Evolutionary conservation across 306 rosid species (phyloP), one percentile per base, ranked within the genome.

Genomic region (Oemleria cerasiformis): DNA sequence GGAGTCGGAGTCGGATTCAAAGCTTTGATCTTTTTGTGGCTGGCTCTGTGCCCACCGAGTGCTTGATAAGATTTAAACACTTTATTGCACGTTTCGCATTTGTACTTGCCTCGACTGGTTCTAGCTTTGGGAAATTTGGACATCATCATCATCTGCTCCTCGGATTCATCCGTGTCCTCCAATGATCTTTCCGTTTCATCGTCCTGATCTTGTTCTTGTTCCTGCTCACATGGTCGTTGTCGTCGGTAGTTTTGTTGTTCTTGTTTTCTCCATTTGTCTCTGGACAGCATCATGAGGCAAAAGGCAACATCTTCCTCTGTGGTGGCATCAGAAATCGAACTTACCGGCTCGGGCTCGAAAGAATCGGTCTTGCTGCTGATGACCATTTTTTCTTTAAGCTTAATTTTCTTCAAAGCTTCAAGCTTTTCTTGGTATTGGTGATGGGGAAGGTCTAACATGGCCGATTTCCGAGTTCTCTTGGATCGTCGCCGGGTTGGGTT

Each of bases 11-110:
- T 30, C 36, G 43, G 38, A 47, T 47, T 42, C 3, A 44, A 49
- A 13, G 70, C 9, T 61, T 86, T 88, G 60, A 84, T 86, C 79
- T 94, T 94, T 87, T 91, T 91, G 78, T 94, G 99, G 74, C 97
- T 91, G 7, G 99, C 99, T 77, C 96, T 84, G 73, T 94, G 99
- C 1, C 99, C 99, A 4, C 99, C 99, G 0, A 94, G 70, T 10
- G 97, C 99, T 70, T 94, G 99, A 30, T 91, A 94, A 6, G 99
- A 94, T 71, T 93, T 81, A 73, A 94, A 89, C 16, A 81, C 87
- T 61, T 84, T 91, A 44, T 86, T 73, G 79, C 99, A 94, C 65
- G 99, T 91, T 63, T 94, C 99, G 15, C 99, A 94, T 83, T 87
- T 89, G 81, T 91, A 91, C 68, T 81, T 94, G 3, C 91, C 90